A percentile compares a stretch with the other conserved stretches of the same genome.
These are phyloP conservation scores for Trichoderma sp. DNA, from an alignment of 2,329 filamentous ascomycete genomes.

Conservation along the genomic window DNA sequence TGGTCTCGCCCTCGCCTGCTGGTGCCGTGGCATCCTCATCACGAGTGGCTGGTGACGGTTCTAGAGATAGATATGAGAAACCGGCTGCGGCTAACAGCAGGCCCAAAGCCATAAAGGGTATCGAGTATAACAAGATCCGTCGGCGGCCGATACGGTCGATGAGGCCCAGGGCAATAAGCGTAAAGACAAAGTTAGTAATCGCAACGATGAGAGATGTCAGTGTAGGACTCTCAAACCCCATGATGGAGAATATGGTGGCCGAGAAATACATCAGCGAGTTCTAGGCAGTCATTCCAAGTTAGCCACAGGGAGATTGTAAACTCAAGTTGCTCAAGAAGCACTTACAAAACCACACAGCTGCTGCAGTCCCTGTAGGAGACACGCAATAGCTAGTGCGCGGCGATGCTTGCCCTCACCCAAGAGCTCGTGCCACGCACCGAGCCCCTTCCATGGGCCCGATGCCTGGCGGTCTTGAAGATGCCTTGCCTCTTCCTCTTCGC, in stretches of 20 bases:
- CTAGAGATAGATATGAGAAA: constrained; percentile 63
- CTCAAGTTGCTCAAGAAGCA: constrained; percentile 20
- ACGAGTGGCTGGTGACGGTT: constrained; percentile 24
- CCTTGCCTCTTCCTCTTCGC: constrained; percentile 61
- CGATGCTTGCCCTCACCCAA: constrained; percentile 60
- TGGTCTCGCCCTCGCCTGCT: constrained; percentile 22
- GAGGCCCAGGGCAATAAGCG: constrained; percentile 67
- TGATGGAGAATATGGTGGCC: constrained; percentile 73
- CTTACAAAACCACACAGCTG: constrained; percentile 81
- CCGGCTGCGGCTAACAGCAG: constrained; percentile 68
- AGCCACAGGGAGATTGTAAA: not conserved
- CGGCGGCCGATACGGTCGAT: constrained; percentile 79
- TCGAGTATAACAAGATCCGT: constrained; percentile 74
- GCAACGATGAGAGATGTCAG: constrained; percentile 78
- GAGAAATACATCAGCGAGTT: constrained; percentile 94
- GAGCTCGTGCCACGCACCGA: constrained; percentile 52
- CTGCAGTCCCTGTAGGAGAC: constrained; percentile 80
- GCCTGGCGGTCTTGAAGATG: constrained; percentile 33
- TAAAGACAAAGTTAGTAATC: constrained; percentile 79
- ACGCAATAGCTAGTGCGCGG: constrained; percentile 78
- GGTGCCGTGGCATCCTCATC: constrained; percentile 20
- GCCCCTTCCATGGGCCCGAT: constrained; percentile 34
- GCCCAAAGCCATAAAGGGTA: constrained; percentile 78
- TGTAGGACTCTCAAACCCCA: constrained; percentile 76
- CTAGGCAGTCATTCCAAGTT: constrained; percentile 32